A percentile compares a stretch with the other conserved stretches of the same genome.
Conservation (phyloP, 2,329 filamentous ascomycete species). For the Nemania sp. region DNA sequence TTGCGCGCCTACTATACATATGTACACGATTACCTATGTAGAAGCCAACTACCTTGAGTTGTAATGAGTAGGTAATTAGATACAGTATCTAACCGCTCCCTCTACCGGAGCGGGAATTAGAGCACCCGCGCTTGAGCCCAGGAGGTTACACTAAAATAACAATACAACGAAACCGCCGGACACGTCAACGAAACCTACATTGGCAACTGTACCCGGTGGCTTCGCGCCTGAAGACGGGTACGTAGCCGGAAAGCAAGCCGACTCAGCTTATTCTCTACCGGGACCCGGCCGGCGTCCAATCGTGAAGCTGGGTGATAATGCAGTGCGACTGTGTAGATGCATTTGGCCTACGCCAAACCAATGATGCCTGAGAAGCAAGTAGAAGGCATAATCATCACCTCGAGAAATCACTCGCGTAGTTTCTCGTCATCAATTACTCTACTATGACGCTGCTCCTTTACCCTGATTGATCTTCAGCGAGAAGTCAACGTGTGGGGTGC, state of each 20-base stretch:
- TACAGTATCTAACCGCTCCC: neutral
- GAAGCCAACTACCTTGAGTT: neutral
- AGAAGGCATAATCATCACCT: neutral
- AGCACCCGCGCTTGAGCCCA: neutral
- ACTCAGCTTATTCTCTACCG: neutral
- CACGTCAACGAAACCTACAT: constrained; percentile 2
- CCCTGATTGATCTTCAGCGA: constrained; percentile 83
- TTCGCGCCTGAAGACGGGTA: neutral
- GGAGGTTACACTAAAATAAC: neutral
- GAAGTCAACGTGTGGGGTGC: constrained; percentile 93
- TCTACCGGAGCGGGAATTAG: constrained; percentile 3
- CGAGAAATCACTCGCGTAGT: neutral
- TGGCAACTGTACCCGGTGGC: neutral
- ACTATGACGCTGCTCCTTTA: constrained; percentile 26
- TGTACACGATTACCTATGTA: neutral
- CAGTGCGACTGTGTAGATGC: neutral
- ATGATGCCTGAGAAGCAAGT: constrained; percentile 2
- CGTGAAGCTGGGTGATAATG: constrained; percentile 1
- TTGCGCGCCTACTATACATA: neutral
- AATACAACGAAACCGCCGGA: neutral
- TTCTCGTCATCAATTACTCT: constrained; percentile 23
- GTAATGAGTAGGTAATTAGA: neutral
- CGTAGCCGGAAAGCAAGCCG: neutral
- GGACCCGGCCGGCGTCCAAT: neutral
- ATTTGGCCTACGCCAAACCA: neutral